Evolutionary conservation across 345 rosid genomes (phyloP).

Genomic region (Populus deltoides): DNA sequence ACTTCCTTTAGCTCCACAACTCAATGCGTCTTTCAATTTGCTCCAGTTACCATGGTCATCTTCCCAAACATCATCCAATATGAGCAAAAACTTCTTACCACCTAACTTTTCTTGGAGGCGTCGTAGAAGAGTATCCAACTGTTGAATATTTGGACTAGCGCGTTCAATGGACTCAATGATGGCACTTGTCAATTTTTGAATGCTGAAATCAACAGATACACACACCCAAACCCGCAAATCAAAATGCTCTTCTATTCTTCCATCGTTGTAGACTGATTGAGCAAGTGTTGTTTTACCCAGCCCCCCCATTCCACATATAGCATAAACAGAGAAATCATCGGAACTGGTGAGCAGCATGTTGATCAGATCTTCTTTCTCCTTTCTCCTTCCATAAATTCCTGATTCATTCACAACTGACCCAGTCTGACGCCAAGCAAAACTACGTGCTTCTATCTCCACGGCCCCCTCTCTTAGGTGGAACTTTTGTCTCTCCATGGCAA

Average conservation of each 20-base stretch:
- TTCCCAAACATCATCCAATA: conserved; percentile 9
- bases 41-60: neutral
- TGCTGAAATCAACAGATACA: conserved; percentile 2
- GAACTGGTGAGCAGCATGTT: neutral
- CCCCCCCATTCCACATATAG: conserved; percentile 6
- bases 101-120: neutral
- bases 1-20: conserved; percentile 5
- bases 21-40: neutral
- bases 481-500: neutral
- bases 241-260: neutral
- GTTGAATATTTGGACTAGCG: neutral
- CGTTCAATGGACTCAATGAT: neutral
- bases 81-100: neutral
- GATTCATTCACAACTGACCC: neutral
- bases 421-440: neutral
- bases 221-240: neutral
- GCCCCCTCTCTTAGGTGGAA: neutral
- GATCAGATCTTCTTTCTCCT: neutral
- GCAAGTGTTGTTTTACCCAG: neutral
- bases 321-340: neutral
- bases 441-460: neutral
- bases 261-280: conserved; percentile 8
- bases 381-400: neutral
- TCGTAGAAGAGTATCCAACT: conserved; percentile 1
- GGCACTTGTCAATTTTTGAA: neutral